Conservation (phyloP, 768 basidiomycete genomes). For the Daedaleopsis nitida region DNA sequence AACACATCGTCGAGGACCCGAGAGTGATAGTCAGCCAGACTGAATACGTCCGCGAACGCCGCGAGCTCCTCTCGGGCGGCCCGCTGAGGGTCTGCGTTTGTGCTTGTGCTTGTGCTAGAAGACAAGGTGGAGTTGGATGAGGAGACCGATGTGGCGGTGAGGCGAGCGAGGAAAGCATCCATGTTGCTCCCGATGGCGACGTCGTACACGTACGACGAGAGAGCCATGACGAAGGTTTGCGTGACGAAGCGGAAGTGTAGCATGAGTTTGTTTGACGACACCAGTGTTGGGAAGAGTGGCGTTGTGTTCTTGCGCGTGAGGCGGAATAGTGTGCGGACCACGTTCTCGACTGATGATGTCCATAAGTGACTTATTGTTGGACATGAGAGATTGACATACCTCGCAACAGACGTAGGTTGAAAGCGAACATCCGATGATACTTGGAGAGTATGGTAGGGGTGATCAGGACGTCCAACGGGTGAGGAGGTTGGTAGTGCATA, state of each 20-base stretch:
- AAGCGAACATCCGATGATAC: constrained; percentile 82
- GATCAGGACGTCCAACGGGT: constrained; percentile 73
- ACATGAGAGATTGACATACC: constrained; percentile 44
- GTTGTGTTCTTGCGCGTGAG: constrained; percentile 48
- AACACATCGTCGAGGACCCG: constrained; percentile 72
- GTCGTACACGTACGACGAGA: constrained; percentile 76
- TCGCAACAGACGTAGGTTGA: constrained; percentile 77
- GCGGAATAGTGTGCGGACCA: constrained; percentile 64
- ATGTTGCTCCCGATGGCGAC: constrained; percentile 81
- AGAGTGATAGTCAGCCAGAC: constrained; percentile 68
- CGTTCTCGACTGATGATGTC: constrained; percentile 58
- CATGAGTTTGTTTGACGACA: constrained; percentile 52
- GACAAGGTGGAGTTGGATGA: neutral
- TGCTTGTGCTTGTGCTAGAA: neutral
- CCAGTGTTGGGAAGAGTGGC: constrained; percentile 62
- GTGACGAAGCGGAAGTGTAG: constrained; percentile 74
- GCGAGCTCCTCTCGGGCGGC: neutral
- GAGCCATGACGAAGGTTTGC: constrained; percentile 66
- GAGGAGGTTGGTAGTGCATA: constrained; percentile 85
- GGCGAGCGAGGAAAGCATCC: constrained; percentile 56
- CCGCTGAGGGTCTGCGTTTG: neutral
- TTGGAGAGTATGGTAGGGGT: constrained; percentile 74
- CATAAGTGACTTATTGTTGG: constrained; percentile 1
- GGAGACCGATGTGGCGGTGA: constrained; percentile 6
- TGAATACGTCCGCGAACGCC: constrained; percentile 70